A percentile compares a stretch with the other conserved stretches of the same genome.
phyloP scores from a whole-genome alignment of 192 early-diverging fungal genomes.

The Linnemannia zychae region DNA sequence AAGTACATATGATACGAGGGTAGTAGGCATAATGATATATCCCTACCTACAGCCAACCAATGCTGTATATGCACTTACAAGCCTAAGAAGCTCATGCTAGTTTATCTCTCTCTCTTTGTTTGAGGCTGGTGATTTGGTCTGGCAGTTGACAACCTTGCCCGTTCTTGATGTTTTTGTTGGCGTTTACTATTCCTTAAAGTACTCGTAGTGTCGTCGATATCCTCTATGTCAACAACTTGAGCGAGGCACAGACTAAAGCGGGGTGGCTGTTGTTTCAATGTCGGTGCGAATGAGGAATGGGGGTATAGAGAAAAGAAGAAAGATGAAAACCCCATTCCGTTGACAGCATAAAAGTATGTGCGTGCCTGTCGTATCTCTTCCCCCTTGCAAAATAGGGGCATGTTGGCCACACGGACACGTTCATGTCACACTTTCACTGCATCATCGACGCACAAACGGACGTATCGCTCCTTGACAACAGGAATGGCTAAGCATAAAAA shows the following conservation, averaged over 20 bases:
- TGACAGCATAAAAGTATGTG: neutral
- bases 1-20: too few species aligned
- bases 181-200: neutral
- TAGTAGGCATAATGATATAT: too few species aligned
- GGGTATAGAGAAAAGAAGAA: neutral
- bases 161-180: too few species aligned
- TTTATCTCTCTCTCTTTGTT: neutral
- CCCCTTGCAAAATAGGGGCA: neutral
- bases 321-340: neutral
- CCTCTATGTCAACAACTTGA: too few species aligned
- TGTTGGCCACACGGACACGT: neutral
- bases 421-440: neutral
- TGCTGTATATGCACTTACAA: constrained; percentile 41
- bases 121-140: too few species aligned
- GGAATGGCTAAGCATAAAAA: neutral
- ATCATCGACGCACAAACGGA: neutral
- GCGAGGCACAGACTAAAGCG: neutral
- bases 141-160: too few species aligned
- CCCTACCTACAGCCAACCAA: too few species aligned
- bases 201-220: neutral
- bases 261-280: neutral
- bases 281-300: too few species aligned
- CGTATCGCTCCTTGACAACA: neutral
- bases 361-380: neutral
- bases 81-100: constrained; percentile 55